Percentiles rank a stretch among this genome's conserved stretches.
These are phyloP conservation scores for Pisolithus albus DNA, from an alignment of 768 basidiomycete genomes.

Conservation along the genomic window DNA sequence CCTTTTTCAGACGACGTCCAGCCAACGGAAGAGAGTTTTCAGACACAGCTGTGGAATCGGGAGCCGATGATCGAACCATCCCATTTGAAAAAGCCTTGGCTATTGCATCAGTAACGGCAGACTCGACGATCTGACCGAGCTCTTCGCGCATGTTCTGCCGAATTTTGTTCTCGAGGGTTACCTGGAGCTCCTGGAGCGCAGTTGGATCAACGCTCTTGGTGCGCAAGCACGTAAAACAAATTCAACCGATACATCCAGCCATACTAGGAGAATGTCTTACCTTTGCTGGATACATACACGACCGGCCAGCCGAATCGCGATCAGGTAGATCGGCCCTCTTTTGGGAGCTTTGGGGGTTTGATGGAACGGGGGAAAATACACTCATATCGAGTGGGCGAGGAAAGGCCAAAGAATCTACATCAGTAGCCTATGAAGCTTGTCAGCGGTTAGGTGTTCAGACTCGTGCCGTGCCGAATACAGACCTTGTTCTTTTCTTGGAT, in stretches of 20 bases:
- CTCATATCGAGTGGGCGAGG: background rate
- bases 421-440: background rate
- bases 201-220: background rate
- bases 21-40: background rate
- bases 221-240: background rate
- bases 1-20: background rate
- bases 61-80: background rate
- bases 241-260: background rate
- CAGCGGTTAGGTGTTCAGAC: background rate
- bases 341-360: background rate
- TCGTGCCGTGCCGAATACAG: background rate
- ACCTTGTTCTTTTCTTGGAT: background rate
- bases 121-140: background rate
- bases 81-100: background rate
- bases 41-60: background rate
- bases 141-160: background rate
- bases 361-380: background rate
- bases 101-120: background rate
- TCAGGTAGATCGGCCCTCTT: background rate
- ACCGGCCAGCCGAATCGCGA: background rate
- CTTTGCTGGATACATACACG: background rate
- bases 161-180: background rate
- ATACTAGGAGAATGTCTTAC: background rate
- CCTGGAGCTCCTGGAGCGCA: background rate
- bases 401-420: background rate